Base-by-base conservation (phyloP, 2,329 filamentous ascomycete species). In the Sclerotinia borealis region DNA sequence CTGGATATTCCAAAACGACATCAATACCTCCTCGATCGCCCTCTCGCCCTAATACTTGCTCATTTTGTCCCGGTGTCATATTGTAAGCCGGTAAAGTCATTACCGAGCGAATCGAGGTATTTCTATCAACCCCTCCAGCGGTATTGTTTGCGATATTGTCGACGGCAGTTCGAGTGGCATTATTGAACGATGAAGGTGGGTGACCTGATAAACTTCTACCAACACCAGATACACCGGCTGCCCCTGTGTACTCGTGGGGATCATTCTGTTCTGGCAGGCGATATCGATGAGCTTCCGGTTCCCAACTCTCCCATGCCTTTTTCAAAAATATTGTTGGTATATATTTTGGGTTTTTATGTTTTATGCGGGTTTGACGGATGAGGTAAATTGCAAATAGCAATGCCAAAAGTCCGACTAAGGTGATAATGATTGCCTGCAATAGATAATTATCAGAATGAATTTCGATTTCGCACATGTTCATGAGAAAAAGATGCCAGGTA, bases 11-110 rank as follows among this genome's bases (percentile, higher is more conserved):
- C 15, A 98, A 78, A 0, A 99, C 92, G 4, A 91, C 85, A 71
- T 99, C 95, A 70, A 99, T 92, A 9, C 95, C 95, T 60, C 83
- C 93, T 65, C 95, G 84, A 74, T 99, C 95, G 56, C 95, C 95
- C 75, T 96, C 95, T 6, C 93, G 85, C 9, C 87, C 95, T 54
- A 98, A 81, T 1, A 97, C 87, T 69, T 88, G 87, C 75, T 99
- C 95, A 51, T 85, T 87, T 25, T 90, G 87, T 56, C 85, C 82
- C 0, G 92, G 85, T 34, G 85, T 85, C 19, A 82, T 83, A 3
- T 89, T 88, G 75, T 99, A 99, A 0, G 90, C 84, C 0, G 95
- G 95, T 3, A 99, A 79, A 0, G 95, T 98, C 83, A 97, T 95
- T 63, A 98, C 87, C n/a, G 92, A 96, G 62, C 93, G 88, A 51